Evolutionary conservation across 2,329 filamentous ascomycete species (phyloP).

Genomic region (Penicillium hordei): DNA sequence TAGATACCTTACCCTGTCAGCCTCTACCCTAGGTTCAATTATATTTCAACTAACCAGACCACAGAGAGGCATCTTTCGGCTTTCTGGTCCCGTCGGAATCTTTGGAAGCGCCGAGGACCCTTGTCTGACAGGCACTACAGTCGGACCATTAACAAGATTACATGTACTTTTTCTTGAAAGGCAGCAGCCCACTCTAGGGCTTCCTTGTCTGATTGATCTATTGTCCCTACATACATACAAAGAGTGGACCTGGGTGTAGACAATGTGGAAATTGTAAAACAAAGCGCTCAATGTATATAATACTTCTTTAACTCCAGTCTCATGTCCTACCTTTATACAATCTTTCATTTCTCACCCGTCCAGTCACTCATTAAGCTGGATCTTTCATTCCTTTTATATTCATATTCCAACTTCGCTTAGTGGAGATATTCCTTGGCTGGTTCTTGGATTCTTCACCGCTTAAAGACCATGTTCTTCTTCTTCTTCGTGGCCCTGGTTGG

Average conservation of each 20-base stretch:
- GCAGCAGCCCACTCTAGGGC: background rate
- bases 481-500: constrained; percentile 20
- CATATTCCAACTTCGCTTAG: background rate
- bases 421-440: constrained; percentile 8
- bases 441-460: constrained; percentile 4
- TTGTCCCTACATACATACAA: background rate
- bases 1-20: background rate
- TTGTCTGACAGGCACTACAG: constrained; percentile 15
- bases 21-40: background rate
- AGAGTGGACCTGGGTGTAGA: background rate
- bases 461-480: constrained; percentile 1
- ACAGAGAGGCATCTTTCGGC: background rate
- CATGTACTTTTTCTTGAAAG: background rate
- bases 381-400: background rate
- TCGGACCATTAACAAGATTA: background rate
- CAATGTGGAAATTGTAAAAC: background rate
- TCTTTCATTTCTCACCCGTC: background rate
- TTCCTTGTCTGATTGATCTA: background rate
- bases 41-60: background rate
- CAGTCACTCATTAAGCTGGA: background rate
- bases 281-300: background rate
- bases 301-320: background rate
- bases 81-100: background rate
- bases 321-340: background rate
- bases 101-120: background rate